These are phyloP conservation scores for Geranium incanum DNA, from an alignment of 441 rosid species.

Conservation along the genomic window DNA sequence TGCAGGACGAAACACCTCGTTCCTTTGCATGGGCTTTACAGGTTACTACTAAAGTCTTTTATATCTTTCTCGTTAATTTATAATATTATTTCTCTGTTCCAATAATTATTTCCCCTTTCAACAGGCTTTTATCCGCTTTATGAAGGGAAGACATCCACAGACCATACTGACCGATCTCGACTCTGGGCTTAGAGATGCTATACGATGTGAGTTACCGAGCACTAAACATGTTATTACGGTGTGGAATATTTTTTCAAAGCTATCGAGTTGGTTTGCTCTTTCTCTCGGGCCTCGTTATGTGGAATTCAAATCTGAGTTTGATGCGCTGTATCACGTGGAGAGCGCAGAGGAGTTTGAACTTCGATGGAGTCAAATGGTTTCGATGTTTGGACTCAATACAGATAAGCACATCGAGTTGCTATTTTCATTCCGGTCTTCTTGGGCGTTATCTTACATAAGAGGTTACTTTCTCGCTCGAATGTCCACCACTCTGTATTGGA, in stretches of 20 bases:
- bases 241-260: slow-evolving; percentile 55
- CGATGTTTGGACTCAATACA: slow-evolving; percentile 59
- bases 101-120: slow-evolving; percentile 33
- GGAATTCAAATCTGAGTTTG: slow-evolving; percentile 70
- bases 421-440: slow-evolving; percentile 48
- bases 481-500: slow-evolving; percentile 49
- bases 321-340: slow-evolving; percentile 49
- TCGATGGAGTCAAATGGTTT: slow-evolving; percentile 65
- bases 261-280: slow-evolving; percentile 75
- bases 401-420: slow-evolving; percentile 75
- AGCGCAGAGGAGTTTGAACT: slow-evolving; percentile 61
- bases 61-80: slow-evolving; percentile 25
- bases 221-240: slow-evolving; percentile 57
- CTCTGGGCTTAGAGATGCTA: slow-evolving; percentile 61
- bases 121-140: slow-evolving; percentile 73
- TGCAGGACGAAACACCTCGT: slow-evolving; percentile 61
- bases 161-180: slow-evolving; percentile 80
- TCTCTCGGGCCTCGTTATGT: slow-evolving; percentile 59
- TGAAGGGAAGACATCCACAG: slow-evolving; percentile 73
- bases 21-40: slow-evolving; percentile 89
- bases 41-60: slow-evolving; percentile 47
- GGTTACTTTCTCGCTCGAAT: slow-evolving; percentile 67
- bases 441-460: slow-evolving; percentile 56
- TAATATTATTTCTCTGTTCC: slow-evolving; percentile 18
- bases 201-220: slow-evolving; percentile 59